Base-by-base conservation (phyloP, 2,329 filamentous ascomycete species). In the Xylaria digitata region DNA sequence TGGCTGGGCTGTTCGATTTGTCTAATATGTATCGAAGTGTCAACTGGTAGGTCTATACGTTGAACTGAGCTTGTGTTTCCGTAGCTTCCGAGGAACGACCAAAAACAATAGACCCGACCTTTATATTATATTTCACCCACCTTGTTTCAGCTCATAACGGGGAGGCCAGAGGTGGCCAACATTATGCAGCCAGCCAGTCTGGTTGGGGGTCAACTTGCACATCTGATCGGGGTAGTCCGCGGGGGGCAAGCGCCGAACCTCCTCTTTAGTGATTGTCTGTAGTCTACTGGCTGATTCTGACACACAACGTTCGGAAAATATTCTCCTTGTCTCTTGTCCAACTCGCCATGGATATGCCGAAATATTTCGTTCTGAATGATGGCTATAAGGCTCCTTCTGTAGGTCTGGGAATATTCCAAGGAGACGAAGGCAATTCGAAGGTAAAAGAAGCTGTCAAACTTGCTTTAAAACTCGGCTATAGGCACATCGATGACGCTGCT, bases 341-440 rank as follows among this genome's bases (percentile, higher is more conserved):
- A 50, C 42, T 49, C 42, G 45, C 50, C 42, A 74, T 74, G 71
- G 61, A 69, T 26, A 65, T 73, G 15, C 71, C 70, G 21, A 55
- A 71, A 43, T 32, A 49, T 17, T 72, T 75, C 63, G 60, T 64
- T 9, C 57, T 75, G 8, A 73, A 73, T 58, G 73, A 70, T 59
- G 71, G 72, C 40, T 6, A 19, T 26, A 68, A 65, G 34, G 53
- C 75, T 43, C 73, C 74, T 19, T 65, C 71, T 13, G 54, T 76
- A 32, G 73, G 71, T 11, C 53, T 76, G 3, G 74, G 74, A 17
- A 77, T 73, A 6, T 76, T 76, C 56, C 74, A 75, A 55, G 66
- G 69, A 17, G 70, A 72, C 3, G 64, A 62, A 23, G 70, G 67
- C 15, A 75, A 74, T 58, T 69, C 71, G 15, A 69, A 69, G 45